These are phyloP conservation scores for Cicer judaicum DNA, from an alignment of 306 rosid genomes.

Conservation along the genomic window DNA sequence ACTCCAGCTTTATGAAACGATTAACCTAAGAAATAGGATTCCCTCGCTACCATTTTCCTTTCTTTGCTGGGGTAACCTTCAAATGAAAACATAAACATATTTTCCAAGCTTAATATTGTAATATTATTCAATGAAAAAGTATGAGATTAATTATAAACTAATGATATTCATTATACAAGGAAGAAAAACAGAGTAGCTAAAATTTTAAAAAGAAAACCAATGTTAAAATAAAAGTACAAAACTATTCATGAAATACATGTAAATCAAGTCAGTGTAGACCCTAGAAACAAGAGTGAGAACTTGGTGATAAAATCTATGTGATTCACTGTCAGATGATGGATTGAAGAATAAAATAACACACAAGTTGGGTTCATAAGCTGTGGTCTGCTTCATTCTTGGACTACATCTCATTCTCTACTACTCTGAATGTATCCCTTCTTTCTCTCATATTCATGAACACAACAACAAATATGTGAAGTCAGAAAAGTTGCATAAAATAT, in stretches of 20 bases:
- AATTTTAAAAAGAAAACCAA: background rate
- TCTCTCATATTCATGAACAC: background rate
- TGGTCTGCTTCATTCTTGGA: background rate
- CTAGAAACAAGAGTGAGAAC: background rate
- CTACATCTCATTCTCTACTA: background rate
- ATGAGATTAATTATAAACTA: background rate
- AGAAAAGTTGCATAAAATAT: background rate
- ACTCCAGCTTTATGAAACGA: no score
- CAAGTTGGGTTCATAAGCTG: background rate
- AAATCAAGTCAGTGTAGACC: background rate
- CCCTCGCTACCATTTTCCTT: no score
- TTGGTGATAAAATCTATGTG: background rate
- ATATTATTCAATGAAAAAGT: background rate
- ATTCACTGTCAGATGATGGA: background rate
- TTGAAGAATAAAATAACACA: background rate
- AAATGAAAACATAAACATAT: no score
- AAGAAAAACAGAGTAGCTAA: no score
- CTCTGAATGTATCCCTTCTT: background rate
- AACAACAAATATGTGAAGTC: background rate
- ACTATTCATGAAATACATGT: background rate
- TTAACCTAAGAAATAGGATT: no score
- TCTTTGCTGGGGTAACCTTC: no score
- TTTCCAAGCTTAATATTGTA: no score
- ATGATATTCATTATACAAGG: background rate
- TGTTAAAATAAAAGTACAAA: background rate